Base-by-base conservation (phyloP, 2,329 filamentous ascomycete species). In the Fusarium proliferatum region DNA sequence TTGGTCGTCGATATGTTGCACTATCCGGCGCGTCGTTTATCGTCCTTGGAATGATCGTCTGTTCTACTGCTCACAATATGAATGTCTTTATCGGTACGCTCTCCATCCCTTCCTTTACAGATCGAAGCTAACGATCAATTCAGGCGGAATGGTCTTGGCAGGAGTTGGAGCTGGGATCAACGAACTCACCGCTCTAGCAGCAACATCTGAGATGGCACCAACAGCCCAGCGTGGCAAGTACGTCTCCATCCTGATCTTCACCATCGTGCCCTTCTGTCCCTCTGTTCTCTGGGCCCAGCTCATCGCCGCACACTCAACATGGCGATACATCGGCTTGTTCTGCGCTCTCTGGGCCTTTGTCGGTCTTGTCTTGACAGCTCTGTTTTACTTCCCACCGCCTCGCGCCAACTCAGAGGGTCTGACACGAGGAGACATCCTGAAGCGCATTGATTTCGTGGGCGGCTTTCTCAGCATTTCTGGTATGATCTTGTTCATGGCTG, bases 41-140 rank as follows among this genome's bases (percentile, higher is more conserved):
- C 0, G 51, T 55, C 1, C 51, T 55, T 30, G 51, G 51, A 17
- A 55, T 55, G 51, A 55, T 55, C 1, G 26, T 55, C 6, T 55
- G 51, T 17, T 55, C 51, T 2, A 55, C 51, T 0, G 51, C 51
- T 1, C 51, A 55, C 4, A 55, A 1, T 0, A 55, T 55, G 51
- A 55, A 55, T 13, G 51, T 55, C 23, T 55, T 55, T 55, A 55
- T 55, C 9, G 51, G 51, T 55, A 26, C 26, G 26, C 26, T 26
- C 26, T 26, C 26, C 26, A 26, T 26, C 26, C 26, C 26, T 26
- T 26, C 26, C 1, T 0, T 12, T 2, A 0, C 13, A 13, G 13
- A 5, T 28, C 10, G 7, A n/a, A 0, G 0, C 51, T 55, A 13
- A 55, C 4, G 0, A n/a, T 0, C n/a, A 8, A 0, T 9, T 41